These are phyloP conservation scores for Boletus subluridellus DNA, from an alignment of 1,284 basidiomycete species.

Conservation along the genomic window DNA sequence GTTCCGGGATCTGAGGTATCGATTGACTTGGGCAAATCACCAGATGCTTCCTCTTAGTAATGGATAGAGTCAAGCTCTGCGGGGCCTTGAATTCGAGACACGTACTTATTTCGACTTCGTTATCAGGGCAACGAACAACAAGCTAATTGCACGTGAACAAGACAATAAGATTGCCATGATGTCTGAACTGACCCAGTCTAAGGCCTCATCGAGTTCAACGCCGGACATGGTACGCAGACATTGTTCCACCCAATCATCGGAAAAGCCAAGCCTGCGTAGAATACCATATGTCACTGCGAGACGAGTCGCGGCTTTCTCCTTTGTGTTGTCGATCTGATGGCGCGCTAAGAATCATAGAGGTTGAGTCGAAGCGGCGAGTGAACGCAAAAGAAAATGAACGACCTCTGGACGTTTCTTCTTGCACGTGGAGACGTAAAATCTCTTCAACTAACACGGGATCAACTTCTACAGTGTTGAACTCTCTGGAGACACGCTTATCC, in stretches of 20 bases:
- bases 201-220: constrained; percentile 85
- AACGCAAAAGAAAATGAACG: not conserved
- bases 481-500: constrained; percentile 74
- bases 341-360: constrained; percentile 28
- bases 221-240: constrained; percentile 64
- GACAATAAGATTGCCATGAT: not conserved
- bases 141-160: constrained; percentile 47
- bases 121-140: constrained; percentile 62
- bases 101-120: constrained; percentile 50
- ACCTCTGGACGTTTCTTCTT: constrained; percentile 30
- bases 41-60: constrained; percentile 9
- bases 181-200: constrained; percentile 74
- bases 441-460: constrained; percentile 58
- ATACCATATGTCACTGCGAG: constrained; percentile 81
- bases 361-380: constrained; percentile 2
- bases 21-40: constrained; percentile 5
- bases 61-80: constrained; percentile 6
- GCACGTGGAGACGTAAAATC: constrained; percentile 52
- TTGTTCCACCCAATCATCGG: constrained; percentile 63
- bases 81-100: not conserved
- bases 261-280: constrained; percentile 81
- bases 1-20: constrained; percentile 1
- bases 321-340: constrained; percentile 46
- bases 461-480: constrained; percentile 63
- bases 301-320: constrained; percentile 71